Percentiles rank a stretch among this genome's conserved stretches.
Evolutionary conservation across 2,329 filamentous ascomycete genomes (phyloP).

Genomic region (Phaeophleospora eucalypticola): DNA sequence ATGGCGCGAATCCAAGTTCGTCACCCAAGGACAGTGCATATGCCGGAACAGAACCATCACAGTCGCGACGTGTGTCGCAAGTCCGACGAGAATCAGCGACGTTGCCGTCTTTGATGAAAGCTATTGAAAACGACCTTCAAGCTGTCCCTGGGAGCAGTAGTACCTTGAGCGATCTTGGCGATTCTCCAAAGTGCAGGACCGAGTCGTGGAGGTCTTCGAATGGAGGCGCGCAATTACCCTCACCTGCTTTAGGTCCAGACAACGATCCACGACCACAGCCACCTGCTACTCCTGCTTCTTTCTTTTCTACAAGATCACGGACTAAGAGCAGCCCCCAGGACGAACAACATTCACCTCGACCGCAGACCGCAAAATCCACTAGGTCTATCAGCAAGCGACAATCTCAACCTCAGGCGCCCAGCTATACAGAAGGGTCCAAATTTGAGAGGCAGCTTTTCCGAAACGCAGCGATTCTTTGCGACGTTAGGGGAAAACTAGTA

Average conservation of each 20-base stretch:
- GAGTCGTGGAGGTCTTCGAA: conserved; percentile 9
- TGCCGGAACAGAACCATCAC: conserved; percentile 5
- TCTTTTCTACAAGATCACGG: conserved; percentile 11
- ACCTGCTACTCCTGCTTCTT: conserved; percentile 17
- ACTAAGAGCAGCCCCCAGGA: conserved; percentile 9
- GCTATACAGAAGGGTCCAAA: conserved; percentile 7
- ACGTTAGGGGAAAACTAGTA: conserved; percentile 38
- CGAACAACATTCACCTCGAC: not conserved
- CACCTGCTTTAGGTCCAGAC: conserved; percentile 15
- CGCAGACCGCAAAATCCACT: conserved; percentile 10
- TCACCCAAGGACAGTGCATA: conserved; percentile 20
- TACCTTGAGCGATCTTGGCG: not conserved
- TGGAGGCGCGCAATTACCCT: conserved; percentile 14
- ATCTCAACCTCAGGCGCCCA: conserved; percentile 3
- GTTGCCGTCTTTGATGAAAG: conserved; percentile 20
- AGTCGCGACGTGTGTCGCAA: conserved; percentile 8
- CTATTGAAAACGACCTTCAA: conserved; percentile 13
- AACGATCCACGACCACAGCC: conserved; percentile 1
- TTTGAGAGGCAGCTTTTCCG: conserved; percentile 43
- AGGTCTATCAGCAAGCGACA: not conserved
- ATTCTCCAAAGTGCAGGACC: conserved; percentile 5
- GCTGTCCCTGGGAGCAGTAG: conserved; percentile 11
- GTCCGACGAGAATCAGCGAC: conserved; percentile 26
- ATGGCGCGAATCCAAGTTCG: not conserved
- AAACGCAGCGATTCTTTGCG: conserved; percentile 44